These are phyloP conservation scores for Populus hybrid DNA, from an alignment of 441 rosid genomes.

Conservation along the genomic window DNA sequence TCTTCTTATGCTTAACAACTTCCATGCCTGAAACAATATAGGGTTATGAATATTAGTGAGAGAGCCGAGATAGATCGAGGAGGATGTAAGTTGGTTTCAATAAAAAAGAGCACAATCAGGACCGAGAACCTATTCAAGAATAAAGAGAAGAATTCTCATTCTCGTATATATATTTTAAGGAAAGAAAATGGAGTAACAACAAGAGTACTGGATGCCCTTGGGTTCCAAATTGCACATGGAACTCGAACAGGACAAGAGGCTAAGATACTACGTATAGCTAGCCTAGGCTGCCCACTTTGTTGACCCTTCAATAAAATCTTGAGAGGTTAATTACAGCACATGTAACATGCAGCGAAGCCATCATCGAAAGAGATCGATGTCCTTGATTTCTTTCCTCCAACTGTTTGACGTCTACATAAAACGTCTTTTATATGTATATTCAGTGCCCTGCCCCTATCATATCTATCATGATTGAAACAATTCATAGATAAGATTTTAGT, in stretches of 20 bases:
- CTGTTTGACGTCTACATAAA: not conserved
- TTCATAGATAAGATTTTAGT: too few species aligned
- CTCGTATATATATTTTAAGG: not conserved
- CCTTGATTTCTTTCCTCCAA: not conserved
- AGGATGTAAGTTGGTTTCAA: not conserved
- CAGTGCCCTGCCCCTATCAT: not conserved
- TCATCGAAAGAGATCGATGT: not conserved
- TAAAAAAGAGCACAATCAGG: not conserved
- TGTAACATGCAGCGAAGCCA: not conserved
- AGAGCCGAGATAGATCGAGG: not conserved
- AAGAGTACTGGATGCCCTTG: not conserved
- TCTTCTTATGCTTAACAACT: not conserved
- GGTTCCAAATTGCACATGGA: not conserved
- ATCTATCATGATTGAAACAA: slow-evolving; percentile 1
- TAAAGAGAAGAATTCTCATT: not conserved
- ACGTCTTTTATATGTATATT: not conserved
- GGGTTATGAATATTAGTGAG: not conserved
- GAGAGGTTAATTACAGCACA: not conserved
- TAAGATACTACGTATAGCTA: not conserved
- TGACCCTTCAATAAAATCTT: slow-evolving; percentile 15
- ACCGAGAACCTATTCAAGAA: slow-evolving; percentile 12
- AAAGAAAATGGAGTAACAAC: slow-evolving; percentile 1
- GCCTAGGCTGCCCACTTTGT: not conserved
- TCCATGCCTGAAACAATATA: slow-evolving; percentile 19
- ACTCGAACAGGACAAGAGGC: not conserved